Conservation (phyloP, 345 rosid genomes). For the Salix dunnii region DNA sequence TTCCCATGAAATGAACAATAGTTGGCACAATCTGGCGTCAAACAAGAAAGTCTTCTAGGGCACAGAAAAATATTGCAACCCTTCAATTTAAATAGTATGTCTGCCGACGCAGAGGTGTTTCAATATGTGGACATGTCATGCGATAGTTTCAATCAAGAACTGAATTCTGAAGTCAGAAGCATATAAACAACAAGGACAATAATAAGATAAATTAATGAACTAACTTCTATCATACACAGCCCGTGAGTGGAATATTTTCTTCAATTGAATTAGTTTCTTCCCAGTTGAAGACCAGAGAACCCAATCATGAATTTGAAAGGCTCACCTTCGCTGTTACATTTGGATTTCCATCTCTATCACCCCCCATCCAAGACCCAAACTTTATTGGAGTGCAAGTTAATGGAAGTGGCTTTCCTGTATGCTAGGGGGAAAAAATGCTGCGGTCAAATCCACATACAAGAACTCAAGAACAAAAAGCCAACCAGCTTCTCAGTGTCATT, state of each 20-base stretch:
- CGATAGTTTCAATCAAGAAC: not conserved
- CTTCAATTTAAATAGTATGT: not conserved
- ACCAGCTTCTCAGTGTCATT: not conserved
- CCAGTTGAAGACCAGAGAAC: not conserved
- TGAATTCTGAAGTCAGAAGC: not conserved
- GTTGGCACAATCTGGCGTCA: not conserved
- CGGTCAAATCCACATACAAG: constrained; percentile 1
- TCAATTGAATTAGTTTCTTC: not conserved
- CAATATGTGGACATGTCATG: not conserved
- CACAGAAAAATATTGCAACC: not conserved
- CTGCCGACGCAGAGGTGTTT: not conserved
- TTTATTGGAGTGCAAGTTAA: constrained; percentile 85
- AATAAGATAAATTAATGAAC: not conserved
- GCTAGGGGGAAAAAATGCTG: constrained; percentile 32
- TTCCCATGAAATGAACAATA: not conserved
- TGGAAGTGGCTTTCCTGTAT: constrained; percentile 81
- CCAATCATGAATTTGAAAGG: not conserved
- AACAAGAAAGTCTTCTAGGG: not conserved
- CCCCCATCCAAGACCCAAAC: constrained; percentile 99
- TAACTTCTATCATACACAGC: not conserved
- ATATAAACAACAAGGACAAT: not conserved
- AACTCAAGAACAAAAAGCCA: not conserved
- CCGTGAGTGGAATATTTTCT: too few relatives aligned
- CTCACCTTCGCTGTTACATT: constrained; percentile 86
- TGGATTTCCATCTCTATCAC: constrained; percentile 97